A percentile compares a stretch with the other conserved stretches of the same genome.
phyloP scores from a whole-genome alignment of 225 moss, liverwort and hornwort genomes.

The Rhytidiadelphus loreus region DNA sequence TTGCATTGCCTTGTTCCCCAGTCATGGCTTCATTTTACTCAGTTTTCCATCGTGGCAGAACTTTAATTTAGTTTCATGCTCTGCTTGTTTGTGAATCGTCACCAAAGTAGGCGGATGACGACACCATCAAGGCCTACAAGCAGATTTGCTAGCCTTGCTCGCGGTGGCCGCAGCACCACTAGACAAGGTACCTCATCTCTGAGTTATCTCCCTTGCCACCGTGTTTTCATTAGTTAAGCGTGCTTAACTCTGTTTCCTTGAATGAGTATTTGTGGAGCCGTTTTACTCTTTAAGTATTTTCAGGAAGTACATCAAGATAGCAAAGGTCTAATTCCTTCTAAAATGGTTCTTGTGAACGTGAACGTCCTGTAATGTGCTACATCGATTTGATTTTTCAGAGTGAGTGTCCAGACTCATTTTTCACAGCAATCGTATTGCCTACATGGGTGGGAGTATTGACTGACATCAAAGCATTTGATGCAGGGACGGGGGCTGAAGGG shows the following conservation, averaged over 20 bases:
- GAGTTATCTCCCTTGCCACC: background rate
- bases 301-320: background rate
- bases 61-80: background rate
- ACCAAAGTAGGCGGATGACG: constrained; percentile 54
- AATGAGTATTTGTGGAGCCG: background rate
- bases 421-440: background rate
- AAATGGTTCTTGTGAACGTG: background rate
- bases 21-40: background rate
- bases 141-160: constrained; percentile 67
- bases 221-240: background rate
- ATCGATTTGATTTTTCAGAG: background rate
- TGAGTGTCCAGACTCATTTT: background rate
- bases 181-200: constrained; percentile 22
- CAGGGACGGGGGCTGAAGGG: constrained; percentile 55
- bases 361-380: background rate
- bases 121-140: constrained; percentile 61
- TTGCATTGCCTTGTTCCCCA: background rate
- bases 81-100: background rate
- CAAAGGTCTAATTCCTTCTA: background rate
- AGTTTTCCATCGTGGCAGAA: background rate
- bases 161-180: constrained; percentile 21
- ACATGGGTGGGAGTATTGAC: background rate
- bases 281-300: background rate
- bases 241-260: background rate
- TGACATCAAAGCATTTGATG: constrained; percentile 1